phyloP scores from a whole-genome alignment of 805 yeast genomes.

The Groenewaldozyma tartarivorans region DNA sequence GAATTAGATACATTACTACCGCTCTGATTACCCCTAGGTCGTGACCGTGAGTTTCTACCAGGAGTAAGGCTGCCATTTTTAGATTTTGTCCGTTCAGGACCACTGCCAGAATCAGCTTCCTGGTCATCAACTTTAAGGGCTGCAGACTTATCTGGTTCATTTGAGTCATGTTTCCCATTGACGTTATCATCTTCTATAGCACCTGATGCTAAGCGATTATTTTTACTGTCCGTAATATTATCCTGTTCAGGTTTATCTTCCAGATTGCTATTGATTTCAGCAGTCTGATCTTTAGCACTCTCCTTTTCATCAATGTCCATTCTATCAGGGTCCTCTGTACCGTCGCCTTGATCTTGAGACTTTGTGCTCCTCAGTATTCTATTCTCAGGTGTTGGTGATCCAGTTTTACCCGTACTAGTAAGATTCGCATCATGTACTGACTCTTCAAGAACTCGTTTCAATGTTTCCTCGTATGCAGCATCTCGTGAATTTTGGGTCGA shows the following conservation, averaged over 20 bases:
- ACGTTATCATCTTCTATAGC: background rate
- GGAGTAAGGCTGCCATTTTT: background rate
- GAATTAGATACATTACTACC: background rate
- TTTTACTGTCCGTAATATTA: background rate
- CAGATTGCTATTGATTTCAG: background rate
- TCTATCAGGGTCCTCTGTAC: background rate
- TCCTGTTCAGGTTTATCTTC: no score
- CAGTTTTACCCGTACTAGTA: slow-evolving; percentile 3
- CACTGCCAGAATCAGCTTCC: slow-evolving; percentile 3
- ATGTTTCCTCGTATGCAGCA: slow-evolving; percentile 18
- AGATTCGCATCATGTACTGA: slow-evolving; percentile 25
- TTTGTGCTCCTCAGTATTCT: background rate
- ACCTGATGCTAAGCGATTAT: background rate
- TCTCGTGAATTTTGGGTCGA: slow-evolving; percentile 17
- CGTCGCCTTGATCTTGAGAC: background rate
- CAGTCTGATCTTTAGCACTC: background rate
- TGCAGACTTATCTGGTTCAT: background rate
- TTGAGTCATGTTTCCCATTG: background rate
- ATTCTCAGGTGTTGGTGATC: background rate
- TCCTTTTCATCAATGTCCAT: background rate
- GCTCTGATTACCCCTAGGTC: background rate
- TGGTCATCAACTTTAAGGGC: no score
- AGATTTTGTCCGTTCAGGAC: background rate
- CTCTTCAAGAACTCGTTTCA: slow-evolving; percentile 33
- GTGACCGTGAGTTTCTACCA: background rate